Evolutionary conservation across 192 early-diverging fungal genomes (phyloP).

Genomic region (Neocallimastix lanati): DNA sequence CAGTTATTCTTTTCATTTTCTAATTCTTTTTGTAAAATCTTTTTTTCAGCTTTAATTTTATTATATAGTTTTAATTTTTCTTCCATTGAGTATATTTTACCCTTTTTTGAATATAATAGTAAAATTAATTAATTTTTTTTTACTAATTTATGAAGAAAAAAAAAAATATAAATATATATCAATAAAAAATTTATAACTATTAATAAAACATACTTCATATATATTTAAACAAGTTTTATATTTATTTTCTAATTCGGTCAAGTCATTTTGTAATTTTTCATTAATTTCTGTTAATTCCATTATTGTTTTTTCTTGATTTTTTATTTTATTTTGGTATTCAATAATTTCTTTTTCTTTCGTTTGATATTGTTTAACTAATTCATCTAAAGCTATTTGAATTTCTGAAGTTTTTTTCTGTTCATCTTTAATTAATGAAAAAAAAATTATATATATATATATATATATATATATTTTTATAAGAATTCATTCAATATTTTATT

Average conservation of each 20-base stretch:
- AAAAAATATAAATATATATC: too few relatives aligned
- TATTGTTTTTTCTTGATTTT: constrained; percentile 1
- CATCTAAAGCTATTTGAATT: constrained; percentile 9
- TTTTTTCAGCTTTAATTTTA: neutral
- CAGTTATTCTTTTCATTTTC: neutral
- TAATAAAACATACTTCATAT: neutral
- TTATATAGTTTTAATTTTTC: neutral
- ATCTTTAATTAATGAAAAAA: too few relatives aligned
- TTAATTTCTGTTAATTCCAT: neutral
- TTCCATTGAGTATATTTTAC: neutral
- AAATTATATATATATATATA: too few relatives aligned
- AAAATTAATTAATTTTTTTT: too few relatives aligned
- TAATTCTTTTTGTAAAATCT: neutral
- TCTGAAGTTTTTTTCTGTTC: constrained; percentile 7
- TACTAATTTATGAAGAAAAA: too few relatives aligned
- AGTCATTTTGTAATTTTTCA: constrained; percentile 7
- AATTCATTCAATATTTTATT: too few relatives aligned
- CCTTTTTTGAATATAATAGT: neutral
- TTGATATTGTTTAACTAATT: constrained; percentile 6
- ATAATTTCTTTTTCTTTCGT: constrained; percentile 2
- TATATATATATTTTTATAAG: too few relatives aligned
- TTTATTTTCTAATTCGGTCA: neutral
- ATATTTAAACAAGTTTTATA: neutral
- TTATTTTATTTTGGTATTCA: neutral
- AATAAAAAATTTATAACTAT: too few relatives aligned